These are phyloP conservation scores for Angomonas ambiguus DNA, from an alignment of 208 protist species.

Conservation along the genomic window DNA sequence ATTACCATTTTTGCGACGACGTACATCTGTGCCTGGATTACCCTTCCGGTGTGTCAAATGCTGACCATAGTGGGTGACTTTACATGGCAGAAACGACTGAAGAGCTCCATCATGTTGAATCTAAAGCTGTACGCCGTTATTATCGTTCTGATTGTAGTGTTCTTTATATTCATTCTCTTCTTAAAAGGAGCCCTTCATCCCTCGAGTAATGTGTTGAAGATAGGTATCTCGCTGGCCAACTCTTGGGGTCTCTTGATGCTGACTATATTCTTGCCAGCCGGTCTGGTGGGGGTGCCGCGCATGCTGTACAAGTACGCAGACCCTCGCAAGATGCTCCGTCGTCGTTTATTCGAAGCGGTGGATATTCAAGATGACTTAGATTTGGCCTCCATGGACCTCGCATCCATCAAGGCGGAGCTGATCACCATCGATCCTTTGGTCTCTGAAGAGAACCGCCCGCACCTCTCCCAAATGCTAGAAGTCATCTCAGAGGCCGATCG, in stretches of 20 bases:
- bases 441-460: slow-evolving; percentile 63
- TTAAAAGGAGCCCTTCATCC: slow-evolving; percentile 70
- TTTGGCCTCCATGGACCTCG: slow-evolving; percentile 79
- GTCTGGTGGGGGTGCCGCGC: slow-evolving; percentile 79
- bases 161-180: slow-evolving; percentile 78
- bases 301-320: slow-evolving; percentile 81
- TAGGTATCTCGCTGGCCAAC: slow-evolving; percentile 85
- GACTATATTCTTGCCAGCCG: slow-evolving; percentile 82
- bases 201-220: slow-evolving; percentile 44
- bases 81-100: slow-evolving; percentile 43
- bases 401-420: slow-evolving; percentile 71
- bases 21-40: slow-evolving; percentile 82
- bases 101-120: slow-evolving; percentile 71
- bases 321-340: slow-evolving; percentile 45
- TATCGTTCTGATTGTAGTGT: slow-evolving; percentile 43
- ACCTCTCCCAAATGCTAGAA: slow-evolving; percentile 80
- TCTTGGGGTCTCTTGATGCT: slow-evolving; percentile 87
- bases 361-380: slow-evolving; percentile 89
- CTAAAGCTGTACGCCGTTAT: slow-evolving; percentile 82
- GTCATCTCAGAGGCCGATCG: slow-evolving; percentile 58
- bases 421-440: slow-evolving; percentile 76
- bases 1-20: slow-evolving; percentile 80
- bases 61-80: slow-evolving; percentile 87
- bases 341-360: slow-evolving; percentile 55
- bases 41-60: slow-evolving; percentile 81